A percentile compares a stretch with the other conserved stretches of the same genome.
phyloP scores from a whole-genome alignment of 169 alveolate species.

The Plasmodium blacklocki region DNA sequence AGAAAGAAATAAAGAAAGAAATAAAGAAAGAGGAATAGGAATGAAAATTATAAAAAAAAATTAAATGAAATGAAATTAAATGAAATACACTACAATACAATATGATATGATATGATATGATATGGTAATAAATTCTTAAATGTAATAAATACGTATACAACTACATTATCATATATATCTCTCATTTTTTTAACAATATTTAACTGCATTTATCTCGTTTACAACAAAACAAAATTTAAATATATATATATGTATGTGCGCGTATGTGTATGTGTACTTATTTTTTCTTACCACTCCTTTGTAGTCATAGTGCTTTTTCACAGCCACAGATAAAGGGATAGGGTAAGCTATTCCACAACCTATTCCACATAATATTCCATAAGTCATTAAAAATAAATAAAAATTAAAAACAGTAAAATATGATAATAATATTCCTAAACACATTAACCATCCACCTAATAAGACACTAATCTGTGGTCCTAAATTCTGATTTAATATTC shows the following conservation, averaged over 20 bases:
- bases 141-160: background rate
- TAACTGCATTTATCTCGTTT: background rate
- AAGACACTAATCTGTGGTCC: slow-evolving; percentile 74
- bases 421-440: slow-evolving; percentile 65
- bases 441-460: slow-evolving; percentile 74
- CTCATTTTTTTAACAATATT: background rate
- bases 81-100: background rate
- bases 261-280: background rate
- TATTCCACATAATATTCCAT: slow-evolving; percentile 74
- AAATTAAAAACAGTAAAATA: slow-evolving; percentile 71
- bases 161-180: background rate
- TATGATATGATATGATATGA: background rate
- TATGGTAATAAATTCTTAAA: no score
- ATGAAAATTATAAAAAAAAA: background rate
- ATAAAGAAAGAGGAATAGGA: background rate
- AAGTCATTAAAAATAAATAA: slow-evolving; percentile 64
- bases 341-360: slow-evolving; percentile 78
- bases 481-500: slow-evolving; percentile 58
- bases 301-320: slow-evolving; percentile 57
- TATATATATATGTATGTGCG: background rate
- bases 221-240: background rate
- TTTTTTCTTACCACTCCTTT: slow-evolving; percentile 68
- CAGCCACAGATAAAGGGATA: slow-evolving; percentile 72
- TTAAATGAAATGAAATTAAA: background rate
- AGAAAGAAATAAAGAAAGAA: no score